Evolutionary conservation across 495 filamentous ascomycete species (phyloP).

Genomic region (Aspergillus indologenus): DNA sequence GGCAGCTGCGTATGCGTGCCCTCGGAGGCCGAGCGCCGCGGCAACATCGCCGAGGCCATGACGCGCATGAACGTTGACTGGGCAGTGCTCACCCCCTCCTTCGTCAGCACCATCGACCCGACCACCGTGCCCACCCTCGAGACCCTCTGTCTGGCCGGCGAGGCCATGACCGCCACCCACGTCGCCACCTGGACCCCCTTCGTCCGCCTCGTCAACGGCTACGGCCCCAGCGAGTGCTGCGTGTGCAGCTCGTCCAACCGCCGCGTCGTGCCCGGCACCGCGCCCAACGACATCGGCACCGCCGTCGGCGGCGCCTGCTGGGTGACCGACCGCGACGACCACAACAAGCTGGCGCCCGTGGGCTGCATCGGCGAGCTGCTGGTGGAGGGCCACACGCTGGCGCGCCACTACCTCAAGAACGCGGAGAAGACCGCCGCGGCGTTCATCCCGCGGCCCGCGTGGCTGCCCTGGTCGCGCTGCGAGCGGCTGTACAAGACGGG

Average conservation of each 20-base stretch:
- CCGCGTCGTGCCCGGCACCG: slow-evolving; percentile 2
- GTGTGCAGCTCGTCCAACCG: slow-evolving; percentile 10
- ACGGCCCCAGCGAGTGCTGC: slow-evolving; percentile 53
- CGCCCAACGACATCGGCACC: slow-evolving; percentile 2
- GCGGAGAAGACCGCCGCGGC: slow-evolving; percentile 29
- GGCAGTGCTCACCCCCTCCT: slow-evolving; percentile 39
- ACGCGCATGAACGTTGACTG: slow-evolving; percentile 33
- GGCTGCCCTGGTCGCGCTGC: slow-evolving; percentile 25
- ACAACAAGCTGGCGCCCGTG: slow-evolving; percentile 34
- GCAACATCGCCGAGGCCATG: slow-evolving; percentile 35
- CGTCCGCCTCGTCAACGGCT: slow-evolving; percentile 48
- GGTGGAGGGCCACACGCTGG: slow-evolving; percentile 42
- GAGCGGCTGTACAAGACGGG: slow-evolving; percentile 33
- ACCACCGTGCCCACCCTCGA: slow-evolving; percentile 31
- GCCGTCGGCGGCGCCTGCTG: slow-evolving; percentile 24
- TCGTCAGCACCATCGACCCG: slow-evolving; percentile 36
- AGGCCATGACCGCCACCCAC: slow-evolving; percentile 40
- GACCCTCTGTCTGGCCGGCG: slow-evolving; percentile 37
- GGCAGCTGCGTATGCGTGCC: slow-evolving; percentile 36
- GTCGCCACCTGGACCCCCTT: slow-evolving; percentile 44
- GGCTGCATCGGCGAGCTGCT: slow-evolving; percentile 43
- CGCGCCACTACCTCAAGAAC: slow-evolving; percentile 39
- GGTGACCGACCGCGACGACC: slow-evolving; percentile 36
- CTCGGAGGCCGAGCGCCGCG: slow-evolving; percentile 32
- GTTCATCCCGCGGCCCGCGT: slow-evolving; percentile 48